A percentile compares a stretch with the other conserved stretches of the same genome.
Conservation (phyloP, 805 yeast genomes). For the Yarrowia alimentaria region DNA sequence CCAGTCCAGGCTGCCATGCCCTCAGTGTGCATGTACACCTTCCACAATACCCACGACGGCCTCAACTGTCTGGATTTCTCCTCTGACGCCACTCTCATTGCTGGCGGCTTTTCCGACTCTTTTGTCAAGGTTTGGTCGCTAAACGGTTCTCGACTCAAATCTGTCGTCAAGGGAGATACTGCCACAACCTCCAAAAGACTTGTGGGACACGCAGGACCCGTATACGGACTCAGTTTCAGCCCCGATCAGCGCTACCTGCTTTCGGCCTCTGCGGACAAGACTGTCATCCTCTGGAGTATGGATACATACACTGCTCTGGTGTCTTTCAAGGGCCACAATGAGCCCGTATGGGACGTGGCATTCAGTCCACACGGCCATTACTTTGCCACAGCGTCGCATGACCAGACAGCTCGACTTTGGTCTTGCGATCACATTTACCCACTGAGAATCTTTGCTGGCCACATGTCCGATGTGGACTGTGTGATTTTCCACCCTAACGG, state of each 20-base stretch:
- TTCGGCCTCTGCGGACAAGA: slow-evolving; percentile 86
- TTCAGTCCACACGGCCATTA: slow-evolving; percentile 95
- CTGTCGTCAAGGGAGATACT: slow-evolving; percentile 39
- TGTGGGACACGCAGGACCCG: slow-evolving; percentile 93
- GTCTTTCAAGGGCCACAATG: slow-evolving; percentile 92
- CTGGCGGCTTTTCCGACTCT: slow-evolving; percentile 93
- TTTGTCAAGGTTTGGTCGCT: slow-evolving; percentile 89
- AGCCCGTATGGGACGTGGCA: slow-evolving; percentile 96
- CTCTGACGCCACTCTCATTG: slow-evolving; percentile 79
- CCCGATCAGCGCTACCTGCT: slow-evolving; percentile 83
- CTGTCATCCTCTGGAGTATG: slow-evolving; percentile 89
- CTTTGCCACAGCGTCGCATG: slow-evolving; percentile 97
- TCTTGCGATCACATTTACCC: slow-evolving; percentile 98
- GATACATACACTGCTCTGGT: slow-evolving; percentile 89
- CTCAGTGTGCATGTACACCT: slow-evolving; percentile 95
- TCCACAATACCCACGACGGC: slow-evolving; percentile 90
- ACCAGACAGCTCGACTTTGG: slow-evolving; percentile 97
- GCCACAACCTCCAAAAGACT: slow-evolving; percentile 47
- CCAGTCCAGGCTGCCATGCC: slow-evolving; percentile 74
- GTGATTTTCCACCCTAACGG: slow-evolving; percentile 96
- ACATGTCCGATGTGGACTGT: slow-evolving; percentile 91
- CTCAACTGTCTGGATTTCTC: slow-evolving; percentile 85
- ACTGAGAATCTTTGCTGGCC: slow-evolving; percentile 94
- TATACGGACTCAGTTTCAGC: slow-evolving; percentile 83
- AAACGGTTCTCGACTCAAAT: slow-evolving; percentile 77